Percentiles rank a stretch among this genome's conserved stretches.
Evolutionary conservation across 176 grass and related monocot species (phyloP).

Genomic region (Phoenix dactylifera): DNA sequence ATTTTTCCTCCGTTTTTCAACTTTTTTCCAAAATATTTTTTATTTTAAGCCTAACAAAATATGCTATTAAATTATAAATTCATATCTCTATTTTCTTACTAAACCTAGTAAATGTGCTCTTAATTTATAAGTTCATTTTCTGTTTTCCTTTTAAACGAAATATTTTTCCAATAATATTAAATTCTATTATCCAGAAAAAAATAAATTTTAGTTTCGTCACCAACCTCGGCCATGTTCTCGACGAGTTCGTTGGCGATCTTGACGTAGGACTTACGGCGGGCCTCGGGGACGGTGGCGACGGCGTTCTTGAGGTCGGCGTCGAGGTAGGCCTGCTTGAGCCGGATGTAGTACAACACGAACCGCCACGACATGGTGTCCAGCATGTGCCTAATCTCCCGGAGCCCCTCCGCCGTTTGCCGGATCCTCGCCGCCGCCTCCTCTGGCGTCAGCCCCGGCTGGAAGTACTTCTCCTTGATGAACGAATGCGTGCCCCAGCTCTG

Average conservation of each 20-base stretch:
- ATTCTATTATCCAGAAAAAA: no score
- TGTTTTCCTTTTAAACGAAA: no score
- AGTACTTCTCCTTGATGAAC: slow-evolving; percentile 68
- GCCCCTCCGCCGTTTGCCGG: slow-evolving; percentile 73
- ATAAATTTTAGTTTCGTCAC: no score
- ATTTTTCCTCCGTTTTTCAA: no score
- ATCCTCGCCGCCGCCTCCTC: slow-evolving; percentile 81
- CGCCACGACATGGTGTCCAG: slow-evolving; percentile 94
- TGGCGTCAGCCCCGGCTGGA: slow-evolving; percentile 46
- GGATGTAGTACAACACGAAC: slow-evolving; percentile 75
- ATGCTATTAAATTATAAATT: no score
- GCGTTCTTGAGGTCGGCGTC: slow-evolving; percentile 77
- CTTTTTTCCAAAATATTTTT: no score
- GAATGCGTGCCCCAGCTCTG: slow-evolving; percentile 76
- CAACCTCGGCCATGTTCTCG: slow-evolving; percentile 76
- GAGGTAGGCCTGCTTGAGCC: slow-evolving; percentile 75
- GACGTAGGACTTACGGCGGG: slow-evolving; percentile 54
- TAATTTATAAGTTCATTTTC: no score
- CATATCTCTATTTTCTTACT: no score
- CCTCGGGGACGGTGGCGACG: slow-evolving; percentile 43
- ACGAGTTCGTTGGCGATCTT: slow-evolving; percentile 76
- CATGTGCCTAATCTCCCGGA: slow-evolving; percentile 72
- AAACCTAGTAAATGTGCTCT: no score
- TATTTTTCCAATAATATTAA: no score
- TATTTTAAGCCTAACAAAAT: no score